Base-by-base conservation (phyloP, 345 rosid species). In the Diplotaxis tenuifolia region DNA sequence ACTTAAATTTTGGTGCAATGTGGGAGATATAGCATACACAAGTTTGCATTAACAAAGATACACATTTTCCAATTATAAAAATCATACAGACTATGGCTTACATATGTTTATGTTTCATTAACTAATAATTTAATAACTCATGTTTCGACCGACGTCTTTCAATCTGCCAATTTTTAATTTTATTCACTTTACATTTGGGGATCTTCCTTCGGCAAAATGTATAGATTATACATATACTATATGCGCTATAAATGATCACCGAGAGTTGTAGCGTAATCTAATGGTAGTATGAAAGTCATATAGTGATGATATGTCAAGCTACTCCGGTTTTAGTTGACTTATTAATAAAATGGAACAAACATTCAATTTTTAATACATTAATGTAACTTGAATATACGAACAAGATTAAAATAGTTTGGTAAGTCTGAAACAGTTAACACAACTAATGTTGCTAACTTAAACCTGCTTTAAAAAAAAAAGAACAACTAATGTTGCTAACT, bases 31-130 rank as follows among this genome's bases (percentile, higher is more conserved):
- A 58, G 67, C 50, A 58, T 57, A 67, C 72, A 67, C 19, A 67
- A 47, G 32, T 74, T 59, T 72, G 58, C 59, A 47, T 7, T 67
- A 49, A 32, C 78, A 59, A 74, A 58, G 16, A 65, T 73, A 42
- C 71, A 73, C 77, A 73, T n/a, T 8, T 57, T 65, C 71, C 78
- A 74, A 74, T 57, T 58, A 18, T 58, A 4, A 34, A 20, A 74
- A 15, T 45, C 18, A 58, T 29, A 65, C 11, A 74, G 59, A 56
- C 71, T 56, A 65, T 73, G 42, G 57, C 23, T 27, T 65, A 73
- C 49, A 73, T 27, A 15, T 36, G 23, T 54, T 34, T 32, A 38
- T 38, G 31, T 7, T 25, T 36, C 54, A 68, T 38, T 57, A 58
- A 62, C 45, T 71, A 49, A 32, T 47, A 28, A 14, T 47, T 65